These are phyloP conservation scores for Diospyros lotus DNA, from an alignment of 148 eudicot species.

Conservation along the genomic window DNA sequence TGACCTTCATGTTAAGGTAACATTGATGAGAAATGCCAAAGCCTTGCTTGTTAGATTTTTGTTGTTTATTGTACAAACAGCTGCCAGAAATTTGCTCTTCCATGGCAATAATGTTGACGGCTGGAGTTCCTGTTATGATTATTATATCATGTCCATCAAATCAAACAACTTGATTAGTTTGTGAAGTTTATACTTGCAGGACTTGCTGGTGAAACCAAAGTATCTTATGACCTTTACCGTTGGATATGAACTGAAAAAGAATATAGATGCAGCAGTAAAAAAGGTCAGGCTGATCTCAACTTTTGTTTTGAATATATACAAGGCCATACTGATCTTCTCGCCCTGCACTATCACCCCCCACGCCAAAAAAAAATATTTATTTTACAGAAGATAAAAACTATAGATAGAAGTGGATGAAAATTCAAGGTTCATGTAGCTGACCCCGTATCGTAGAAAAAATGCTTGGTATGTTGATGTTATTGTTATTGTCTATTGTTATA, in stretches of 20 bases:
- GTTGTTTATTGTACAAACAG: not conserved
- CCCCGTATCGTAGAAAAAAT: too few relatives aligned
- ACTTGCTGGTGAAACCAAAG: conserved; percentile 43
- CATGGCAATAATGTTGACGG: not conserved
- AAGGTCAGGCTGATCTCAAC: conserved; percentile 38
- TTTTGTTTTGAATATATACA: not conserved
- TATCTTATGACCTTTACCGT: conserved; percentile 85
- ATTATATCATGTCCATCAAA: not conserved
- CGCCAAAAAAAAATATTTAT: too few relatives aligned
- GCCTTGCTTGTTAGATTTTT: too few relatives aligned
- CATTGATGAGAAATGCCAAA: too few relatives aligned
- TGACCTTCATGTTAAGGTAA: too few relatives aligned
- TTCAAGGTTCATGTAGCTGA: too few relatives aligned
- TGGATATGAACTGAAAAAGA: conserved; percentile 62
- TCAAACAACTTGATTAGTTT: not conserved
- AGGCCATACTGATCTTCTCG: too few relatives aligned
- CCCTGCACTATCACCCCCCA: too few relatives aligned
- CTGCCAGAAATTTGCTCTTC: not conserved
- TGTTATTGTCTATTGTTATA: too few relatives aligned
- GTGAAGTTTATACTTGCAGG: conserved; percentile 40
- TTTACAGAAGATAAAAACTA: too few relatives aligned
- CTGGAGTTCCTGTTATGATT: not conserved
- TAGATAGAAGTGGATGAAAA: too few relatives aligned
- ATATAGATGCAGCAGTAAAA: conserved; percentile 68
- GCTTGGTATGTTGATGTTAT: too few relatives aligned